Conservation (phyloP, 2,329 filamentous ascomycete genomes). For the Phoma sp. region DNA sequence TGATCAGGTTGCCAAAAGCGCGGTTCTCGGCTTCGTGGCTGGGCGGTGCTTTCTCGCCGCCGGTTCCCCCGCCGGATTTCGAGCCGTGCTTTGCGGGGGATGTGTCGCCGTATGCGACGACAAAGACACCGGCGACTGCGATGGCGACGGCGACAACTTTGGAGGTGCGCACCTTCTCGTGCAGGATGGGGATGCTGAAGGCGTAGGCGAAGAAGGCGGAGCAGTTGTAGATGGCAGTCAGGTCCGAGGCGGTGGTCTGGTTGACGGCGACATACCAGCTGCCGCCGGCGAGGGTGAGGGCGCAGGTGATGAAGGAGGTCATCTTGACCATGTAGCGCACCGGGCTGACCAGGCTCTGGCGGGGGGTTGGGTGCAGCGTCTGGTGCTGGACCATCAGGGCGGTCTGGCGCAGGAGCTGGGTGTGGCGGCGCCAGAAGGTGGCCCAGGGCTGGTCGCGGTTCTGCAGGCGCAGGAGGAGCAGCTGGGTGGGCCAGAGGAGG, state of each 20-base stretch:
- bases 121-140: constrained; percentile 86
- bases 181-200: constrained; percentile 88
- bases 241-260: constrained; percentile 88
- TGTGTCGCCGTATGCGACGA: constrained; percentile 91
- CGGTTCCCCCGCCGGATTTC: constrained; percentile 63
- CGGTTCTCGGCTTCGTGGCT: constrained; percentile 69
- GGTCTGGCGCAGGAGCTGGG: constrained; percentile 68
- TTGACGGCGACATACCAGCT: constrained; percentile 97
- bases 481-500: constrained; percentile 85
- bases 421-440: constrained; percentile 82
- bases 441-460: constrained; percentile 81
- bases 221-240: constrained; percentile 99
- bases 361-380: constrained; percentile 69
- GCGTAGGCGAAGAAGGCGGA: constrained; percentile 98
- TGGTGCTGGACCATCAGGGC: constrained; percentile 87
- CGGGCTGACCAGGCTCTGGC: constrained; percentile 59
- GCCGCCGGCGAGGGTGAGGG: constrained; percentile 87
- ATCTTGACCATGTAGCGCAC: constrained; percentile 78
- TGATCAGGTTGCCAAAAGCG: constrained; percentile 86
- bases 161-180: constrained; percentile 81
- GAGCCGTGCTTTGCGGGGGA: constrained; percentile 62
- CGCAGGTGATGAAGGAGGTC: constrained; percentile 81
- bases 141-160: constrained; percentile 88
- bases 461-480: constrained; percentile 80
- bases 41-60: constrained; percentile 55